A percentile compares a stretch with the other conserved stretches of the same genome.
These are phyloP conservation scores for Musa balbisiana DNA, from an alignment of 202 grass and related monocot species.

Conservation along the genomic window DNA sequence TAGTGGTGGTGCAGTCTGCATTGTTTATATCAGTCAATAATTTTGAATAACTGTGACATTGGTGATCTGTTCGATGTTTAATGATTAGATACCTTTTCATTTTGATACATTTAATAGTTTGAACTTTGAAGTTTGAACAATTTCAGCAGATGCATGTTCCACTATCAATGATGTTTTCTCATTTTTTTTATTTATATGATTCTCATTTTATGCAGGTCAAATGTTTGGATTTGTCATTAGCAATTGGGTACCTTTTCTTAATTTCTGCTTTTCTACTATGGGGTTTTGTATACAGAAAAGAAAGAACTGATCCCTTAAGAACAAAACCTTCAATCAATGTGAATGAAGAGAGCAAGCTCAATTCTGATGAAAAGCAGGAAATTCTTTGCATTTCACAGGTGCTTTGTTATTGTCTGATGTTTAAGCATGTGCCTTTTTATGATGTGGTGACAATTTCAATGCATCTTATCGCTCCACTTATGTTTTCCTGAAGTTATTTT, in stretches of 20 bases:
- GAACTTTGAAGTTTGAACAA: too few species aligned
- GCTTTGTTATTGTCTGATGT: not conserved
- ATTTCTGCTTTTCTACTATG: conserved; percentile 51
- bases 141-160: too few species aligned
- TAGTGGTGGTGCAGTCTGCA: too few species aligned
- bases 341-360: conserved; percentile 14
- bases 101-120: too few species aligned
- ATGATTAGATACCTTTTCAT: too few species aligned
- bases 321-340: conserved; percentile 32
- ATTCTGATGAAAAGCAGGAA: conserved; percentile 34
- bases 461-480: too few species aligned
- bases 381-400: conserved; percentile 32
- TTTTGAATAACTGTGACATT: too few species aligned
- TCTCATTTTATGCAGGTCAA: conserved; percentile 55
- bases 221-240: conserved; percentile 93
- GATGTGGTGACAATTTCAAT: too few species aligned
- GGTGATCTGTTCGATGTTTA: too few species aligned
- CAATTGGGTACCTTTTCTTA: conserved; percentile 49
- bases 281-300: conserved; percentile 44
- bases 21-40: too few species aligned
- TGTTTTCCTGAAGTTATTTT: too few species aligned
- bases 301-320: conserved; percentile 27
- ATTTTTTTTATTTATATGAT: conserved; percentile 23
- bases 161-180: not conserved
- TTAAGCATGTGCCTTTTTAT: too few species aligned